Conservation (phyloP, 108 stramenopile genomes). For the Skeletonema costatum region DNA sequence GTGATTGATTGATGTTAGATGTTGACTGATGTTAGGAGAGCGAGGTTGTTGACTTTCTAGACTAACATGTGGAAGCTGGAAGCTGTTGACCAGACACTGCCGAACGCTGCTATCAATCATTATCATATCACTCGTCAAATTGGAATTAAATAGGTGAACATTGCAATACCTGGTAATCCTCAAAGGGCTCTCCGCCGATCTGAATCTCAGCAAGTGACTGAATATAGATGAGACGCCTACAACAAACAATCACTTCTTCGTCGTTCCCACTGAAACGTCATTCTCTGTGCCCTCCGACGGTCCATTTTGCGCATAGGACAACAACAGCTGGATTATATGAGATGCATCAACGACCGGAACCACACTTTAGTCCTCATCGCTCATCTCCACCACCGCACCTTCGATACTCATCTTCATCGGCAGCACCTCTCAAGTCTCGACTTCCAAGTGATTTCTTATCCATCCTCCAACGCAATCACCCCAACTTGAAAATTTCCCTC, state of each 20-base stretch:
- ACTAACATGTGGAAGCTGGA: no score
- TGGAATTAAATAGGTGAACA: no score
- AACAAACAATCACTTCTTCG: not conserved
- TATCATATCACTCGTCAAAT: no score
- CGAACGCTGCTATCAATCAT: no score
- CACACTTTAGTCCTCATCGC: not conserved
- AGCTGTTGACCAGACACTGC: no score
- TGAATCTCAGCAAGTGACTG: no score
- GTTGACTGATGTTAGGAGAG: no score
- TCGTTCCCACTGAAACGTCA: not conserved
- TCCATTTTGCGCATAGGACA: not conserved
- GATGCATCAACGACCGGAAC: not conserved
- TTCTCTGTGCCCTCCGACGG: not conserved
- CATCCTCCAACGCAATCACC: conserved; percentile 10
- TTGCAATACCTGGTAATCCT: no score
- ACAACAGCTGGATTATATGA: not conserved
- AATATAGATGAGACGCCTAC: not conserved
- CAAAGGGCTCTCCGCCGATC: no score
- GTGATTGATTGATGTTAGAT: no score
- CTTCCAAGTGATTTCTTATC: conserved; percentile 38
- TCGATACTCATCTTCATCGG: not conserved
- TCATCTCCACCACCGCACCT: no score
- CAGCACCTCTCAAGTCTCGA: not conserved
- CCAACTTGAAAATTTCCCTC: conserved; percentile 46
- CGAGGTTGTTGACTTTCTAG: no score